Conservation (phyloP, 1,139 yeast species). For the Hyphopichia pseudoburtonii region DNA sequence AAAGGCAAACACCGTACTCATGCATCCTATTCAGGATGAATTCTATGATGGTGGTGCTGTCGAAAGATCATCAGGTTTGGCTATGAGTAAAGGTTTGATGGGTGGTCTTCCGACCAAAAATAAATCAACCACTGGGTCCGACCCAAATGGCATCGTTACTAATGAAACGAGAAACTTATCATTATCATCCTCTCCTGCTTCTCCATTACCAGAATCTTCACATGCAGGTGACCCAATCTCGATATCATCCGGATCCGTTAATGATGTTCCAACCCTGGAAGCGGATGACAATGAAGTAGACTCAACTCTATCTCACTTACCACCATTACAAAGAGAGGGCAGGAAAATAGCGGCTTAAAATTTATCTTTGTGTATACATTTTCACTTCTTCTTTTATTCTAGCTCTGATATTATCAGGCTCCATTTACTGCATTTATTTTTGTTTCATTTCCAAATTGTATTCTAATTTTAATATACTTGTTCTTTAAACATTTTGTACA, state of each 20-base stretch:
- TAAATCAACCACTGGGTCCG: slow-evolving; percentile 2
- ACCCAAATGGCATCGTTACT: not conserved
- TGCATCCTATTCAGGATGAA: slow-evolving; percentile 91
- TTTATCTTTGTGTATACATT: no score
- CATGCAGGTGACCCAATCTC: no score
- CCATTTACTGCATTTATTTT: no score
- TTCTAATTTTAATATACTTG: no score
- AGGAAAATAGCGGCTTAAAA: slow-evolving; percentile 33
- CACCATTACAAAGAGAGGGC: slow-evolving; percentile 87
- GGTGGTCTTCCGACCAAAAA: slow-evolving; percentile 52
- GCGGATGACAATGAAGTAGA: slow-evolving; percentile 25
- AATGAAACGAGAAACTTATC: not conserved
- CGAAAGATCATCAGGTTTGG: slow-evolving; percentile 75
- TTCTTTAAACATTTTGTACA: no score
- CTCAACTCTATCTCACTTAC: slow-evolving; percentile 56
- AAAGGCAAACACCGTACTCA: slow-evolving; percentile 72
- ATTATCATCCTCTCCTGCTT: slow-evolving; percentile 11
- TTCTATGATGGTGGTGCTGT: slow-evolving; percentile 70
- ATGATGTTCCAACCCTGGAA: not conserved
- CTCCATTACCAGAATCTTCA: slow-evolving; percentile 39
- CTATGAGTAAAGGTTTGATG: slow-evolving; percentile 88
- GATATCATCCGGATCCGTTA: not conserved
- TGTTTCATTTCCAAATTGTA: no score
- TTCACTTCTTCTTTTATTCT: no score
- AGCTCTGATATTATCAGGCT: no score